A percentile compares a stretch with the other conserved stretches of the same genome.
These are phyloP conservation scores for Daldinia bambusicola DNA, from an alignment of 495 filamentous ascomycete species.

Conservation along the genomic window DNA sequence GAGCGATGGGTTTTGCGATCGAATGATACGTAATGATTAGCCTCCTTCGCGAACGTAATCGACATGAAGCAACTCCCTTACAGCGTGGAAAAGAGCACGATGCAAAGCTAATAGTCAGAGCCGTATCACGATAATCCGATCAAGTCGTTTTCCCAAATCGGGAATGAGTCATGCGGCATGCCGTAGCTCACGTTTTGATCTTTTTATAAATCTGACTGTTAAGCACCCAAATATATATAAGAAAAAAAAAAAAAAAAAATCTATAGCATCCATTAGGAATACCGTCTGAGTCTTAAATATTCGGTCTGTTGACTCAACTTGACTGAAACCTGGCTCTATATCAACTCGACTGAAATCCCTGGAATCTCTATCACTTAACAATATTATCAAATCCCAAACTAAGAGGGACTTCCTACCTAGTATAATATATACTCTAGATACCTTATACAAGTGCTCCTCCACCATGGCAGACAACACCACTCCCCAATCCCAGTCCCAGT, in stretches of 20 bases:
- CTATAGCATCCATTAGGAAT: not conserved
- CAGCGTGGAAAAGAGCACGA: not conserved
- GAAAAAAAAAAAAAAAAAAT: too few species aligned
- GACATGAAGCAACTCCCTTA: too few species aligned
- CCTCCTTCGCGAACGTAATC: too few species aligned
- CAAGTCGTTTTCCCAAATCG: conserved; percentile 3
- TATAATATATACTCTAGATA: too few species aligned
- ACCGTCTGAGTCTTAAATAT: too few species aligned
- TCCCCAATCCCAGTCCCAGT: too few species aligned
- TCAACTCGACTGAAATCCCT: too few species aligned
- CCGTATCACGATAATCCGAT: not conserved
- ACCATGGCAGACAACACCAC: conserved; percentile 23
- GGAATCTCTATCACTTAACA: not conserved
- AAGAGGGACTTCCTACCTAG: not conserved
- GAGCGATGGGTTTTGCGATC: too few species aligned
- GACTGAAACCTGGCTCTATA: too few species aligned
- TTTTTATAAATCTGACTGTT: not conserved
- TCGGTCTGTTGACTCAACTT: too few species aligned
- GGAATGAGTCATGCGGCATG: conserved; percentile 20
- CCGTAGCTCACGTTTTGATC: not conserved
- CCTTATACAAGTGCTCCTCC: not conserved
- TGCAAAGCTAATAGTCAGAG: not conserved
- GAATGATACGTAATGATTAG: too few species aligned
- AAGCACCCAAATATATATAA: not conserved
- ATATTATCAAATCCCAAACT: not conserved